Base-by-base conservation (phyloP, 1,284 basidiomycete genomes). In the Puccinia triticina region DNA sequence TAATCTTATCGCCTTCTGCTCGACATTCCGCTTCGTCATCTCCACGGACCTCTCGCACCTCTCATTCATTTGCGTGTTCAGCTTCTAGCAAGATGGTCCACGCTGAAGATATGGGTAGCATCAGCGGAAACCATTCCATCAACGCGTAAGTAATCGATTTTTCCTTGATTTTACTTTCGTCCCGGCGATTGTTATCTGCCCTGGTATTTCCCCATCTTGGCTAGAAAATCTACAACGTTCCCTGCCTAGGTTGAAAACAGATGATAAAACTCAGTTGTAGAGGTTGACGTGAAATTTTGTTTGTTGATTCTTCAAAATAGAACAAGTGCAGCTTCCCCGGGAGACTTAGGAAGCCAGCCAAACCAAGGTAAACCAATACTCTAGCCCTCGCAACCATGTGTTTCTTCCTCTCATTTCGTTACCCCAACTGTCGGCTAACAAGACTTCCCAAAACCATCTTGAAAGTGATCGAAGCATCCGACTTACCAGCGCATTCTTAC, bases 351-450 rank as follows among this genome's bases (percentile, higher is more conserved):
- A 4, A 43, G 40, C 34, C 16, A 37, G 23, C 43, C 64, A 66
- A 37, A 66, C 12, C 64, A 66, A 66, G 64, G 64, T 66, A 66
- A 66, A 66, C 64, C 37, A 18, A 66, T 66, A 37, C 34, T 66
- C 64, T 43, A 66, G 37, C 64, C 18, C 64, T 66, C 16, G 21
- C 23, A 66, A 66, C 64, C 64, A 66, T 66, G 64, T 66, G 64
- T 43, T 66, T 66, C 64, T 66, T 66, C 64, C 64, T 66, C 34
- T 66, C 64, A 18, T 66, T 66, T 66, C 64, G 64, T 66, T 66
- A 66, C 21, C 64, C 64, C 34, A 66, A 66, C 16, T 66, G 34
- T 43, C 21, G 34, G 29, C 64, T 66, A 37, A 66, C 37, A 66
- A 66, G 64, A 21, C 64, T 40, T 16, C 34, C 64, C 37, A 14